These are phyloP conservation scores for Leptomonas pyrrhocoris DNA, from an alignment of 208 protist genomes.

Conservation along the genomic window DNA sequence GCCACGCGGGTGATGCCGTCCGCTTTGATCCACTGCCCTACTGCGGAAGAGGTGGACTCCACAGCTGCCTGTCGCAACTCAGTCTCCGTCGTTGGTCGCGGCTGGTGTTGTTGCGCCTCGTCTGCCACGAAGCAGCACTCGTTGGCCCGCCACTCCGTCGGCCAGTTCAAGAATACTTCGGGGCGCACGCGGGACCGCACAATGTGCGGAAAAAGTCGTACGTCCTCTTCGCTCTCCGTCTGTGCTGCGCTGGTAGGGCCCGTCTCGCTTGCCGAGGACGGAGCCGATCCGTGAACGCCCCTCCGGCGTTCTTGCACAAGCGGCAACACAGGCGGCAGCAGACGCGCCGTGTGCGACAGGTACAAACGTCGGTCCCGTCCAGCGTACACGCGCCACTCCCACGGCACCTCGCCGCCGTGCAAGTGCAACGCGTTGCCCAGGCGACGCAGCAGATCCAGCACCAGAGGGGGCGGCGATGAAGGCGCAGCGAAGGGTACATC, in stretches of 20 bases:
- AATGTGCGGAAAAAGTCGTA: conserved; percentile 5
- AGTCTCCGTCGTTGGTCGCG: neutral
- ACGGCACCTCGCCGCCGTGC: conserved; percentile 35
- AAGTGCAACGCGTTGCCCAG: conserved; percentile 44
- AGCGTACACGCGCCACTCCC: conserved; percentile 30
- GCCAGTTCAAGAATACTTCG: conserved; percentile 22
- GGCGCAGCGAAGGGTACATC: neutral
- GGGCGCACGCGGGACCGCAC: conserved; percentile 14
- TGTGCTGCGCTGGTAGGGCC: neutral
- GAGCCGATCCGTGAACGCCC: neutral
- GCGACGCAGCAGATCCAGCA: conserved; percentile 37
- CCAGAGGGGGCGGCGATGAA: conserved; percentile 12
- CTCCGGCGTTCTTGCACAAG: neutral
- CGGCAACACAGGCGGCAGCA: conserved; percentile 58
- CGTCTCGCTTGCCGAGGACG: neutral
- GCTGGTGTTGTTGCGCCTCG: neutral
- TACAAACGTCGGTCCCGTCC: conserved; percentile 73
- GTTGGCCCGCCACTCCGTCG: conserved; percentile 9
- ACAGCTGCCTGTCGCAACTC: neutral
- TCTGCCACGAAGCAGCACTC: neutral
- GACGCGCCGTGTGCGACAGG: conserved; percentile 42
- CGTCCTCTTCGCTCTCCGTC: neutral
- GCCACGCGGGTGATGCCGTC: conserved; percentile 64
- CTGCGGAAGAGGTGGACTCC: conserved; percentile 1
- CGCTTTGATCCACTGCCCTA: conserved; percentile 43